Base-by-base conservation (phyloP, 768 basidiomycete species). In the Phylloporus sp. region DNA sequence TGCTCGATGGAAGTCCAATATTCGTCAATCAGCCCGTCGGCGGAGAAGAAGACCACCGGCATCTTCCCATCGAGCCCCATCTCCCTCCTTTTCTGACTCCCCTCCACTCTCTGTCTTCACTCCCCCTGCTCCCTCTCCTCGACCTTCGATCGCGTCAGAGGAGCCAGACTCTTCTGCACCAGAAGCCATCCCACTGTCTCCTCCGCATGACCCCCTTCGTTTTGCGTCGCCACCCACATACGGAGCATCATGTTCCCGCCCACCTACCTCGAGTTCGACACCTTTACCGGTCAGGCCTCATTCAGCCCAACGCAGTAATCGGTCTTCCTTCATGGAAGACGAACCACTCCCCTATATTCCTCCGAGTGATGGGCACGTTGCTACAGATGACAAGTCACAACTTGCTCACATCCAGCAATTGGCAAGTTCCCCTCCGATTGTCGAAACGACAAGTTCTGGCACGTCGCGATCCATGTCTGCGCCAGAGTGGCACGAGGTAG, bases 1-100 rank as follows among this genome's bases (percentile, higher is more conserved):
- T 2, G 80, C 79, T 8, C 75, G 82, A 35, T 90, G 86, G 86
- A 80, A 72, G 52, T 78, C 76, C 3, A 80, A 81, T 42, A 74
- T 78, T 9, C 78, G 79, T 22, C 71, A 77, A 46, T 68, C 77
- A n/a, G 78, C 79, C 8, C 77, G 84, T 29, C 78, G 80, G 39
- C 72, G 86, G 46, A 73, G 75, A 34, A 63, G 52, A 37, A 56
- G 33, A 43, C 40, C 48, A 4, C 2, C 28, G 8, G 23, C 17
- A 15, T 18, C 54, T 37, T 42, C 51, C 11, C 36, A 38, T 49
- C 57, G 50, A 35, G 42, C 62, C 6, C 46, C 15, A 46, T 66
- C 62, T 27, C 64, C 61, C 5, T 37, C 44, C 34, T 23, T 45
- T 18, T 28, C 44, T 22, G 49, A 58, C 28, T 46, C 48, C 15